Evolutionary conservation across 208 protist species (phyloP).

Genomic region (Trypanosoma scelopori): DNA sequence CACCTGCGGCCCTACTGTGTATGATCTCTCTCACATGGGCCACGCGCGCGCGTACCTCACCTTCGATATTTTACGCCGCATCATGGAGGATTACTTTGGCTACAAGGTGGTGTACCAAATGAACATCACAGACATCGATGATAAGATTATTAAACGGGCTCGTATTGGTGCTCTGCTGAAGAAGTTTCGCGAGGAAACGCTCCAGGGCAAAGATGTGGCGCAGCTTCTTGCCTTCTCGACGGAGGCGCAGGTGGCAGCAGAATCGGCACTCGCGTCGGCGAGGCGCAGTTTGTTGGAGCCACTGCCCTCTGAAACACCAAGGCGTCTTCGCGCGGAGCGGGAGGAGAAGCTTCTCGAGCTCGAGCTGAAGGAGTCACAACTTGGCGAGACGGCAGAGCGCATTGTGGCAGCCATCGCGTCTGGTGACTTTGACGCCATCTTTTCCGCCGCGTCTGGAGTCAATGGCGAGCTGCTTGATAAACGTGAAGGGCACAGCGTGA

Average conservation of each 20-base stretch:
- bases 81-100: slow-evolving; percentile 97
- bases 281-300: slow-evolving; percentile 47
- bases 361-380: slow-evolving; percentile 63
- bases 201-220: slow-evolving; percentile 32
- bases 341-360: slow-evolving; percentile 85
- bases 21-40: slow-evolving; percentile 97
- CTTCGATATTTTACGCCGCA: slow-evolving; percentile 97
- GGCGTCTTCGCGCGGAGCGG: slow-evolving; percentile 52
- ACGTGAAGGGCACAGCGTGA: slow-evolving; percentile 54
- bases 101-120: slow-evolving; percentile 93
- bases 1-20: slow-evolving; percentile 98
- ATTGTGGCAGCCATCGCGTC: slow-evolving; percentile 44
- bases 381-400: slow-evolving; percentile 52
- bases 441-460: slow-evolving; percentile 56
- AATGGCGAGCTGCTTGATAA: slow-evolving; percentile 86
- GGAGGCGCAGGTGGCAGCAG: slow-evolving; percentile 42
- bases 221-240: slow-evolving; percentile 54
- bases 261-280: slow-evolving; percentile 31
- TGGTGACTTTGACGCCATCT: slow-evolving; percentile 47
- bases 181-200: slow-evolving; percentile 51
- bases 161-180: slow-evolving; percentile 87
- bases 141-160: slow-evolving; percentile 98
- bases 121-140: slow-evolving; percentile 99
- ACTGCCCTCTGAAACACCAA: slow-evolving; percentile 42
- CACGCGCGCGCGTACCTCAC: slow-evolving; percentile 98